Conservation (phyloP, 2,329 filamentous ascomycete genomes). For the Pestalotiopsis sp. region DNA sequence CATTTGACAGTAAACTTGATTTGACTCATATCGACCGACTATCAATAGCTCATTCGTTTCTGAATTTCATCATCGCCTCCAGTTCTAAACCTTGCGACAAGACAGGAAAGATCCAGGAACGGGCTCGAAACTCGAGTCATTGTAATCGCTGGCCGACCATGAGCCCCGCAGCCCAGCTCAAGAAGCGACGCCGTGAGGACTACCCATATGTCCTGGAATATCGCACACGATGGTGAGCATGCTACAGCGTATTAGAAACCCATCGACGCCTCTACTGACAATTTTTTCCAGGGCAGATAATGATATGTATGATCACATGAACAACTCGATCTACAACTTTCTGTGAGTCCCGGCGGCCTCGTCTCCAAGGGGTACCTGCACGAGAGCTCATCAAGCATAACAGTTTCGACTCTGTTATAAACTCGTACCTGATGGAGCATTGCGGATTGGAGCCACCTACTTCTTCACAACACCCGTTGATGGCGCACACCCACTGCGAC, state of each 20-base stretch:
- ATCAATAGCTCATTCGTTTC: too few relatives aligned
- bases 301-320: conserved; percentile 94
- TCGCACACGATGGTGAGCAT: conserved; percentile 76
- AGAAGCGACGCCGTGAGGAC: conserved; percentile 67
- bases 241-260: conserved; percentile 13
- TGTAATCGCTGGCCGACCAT: conserved; percentile 24
- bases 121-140: not conserved
- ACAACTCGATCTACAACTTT: conserved; percentile 86
- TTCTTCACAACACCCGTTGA: conserved; percentile 76
- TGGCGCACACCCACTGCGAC: conserved; percentile 83
- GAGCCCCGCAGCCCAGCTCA: conserved; percentile 46
- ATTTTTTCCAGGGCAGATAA: conserved; percentile 73
- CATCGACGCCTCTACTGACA: conserved; percentile 14
- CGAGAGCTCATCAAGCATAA: conserved; percentile 10
- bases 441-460: conserved; percentile 73
- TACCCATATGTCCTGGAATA: conserved; percentile 83
- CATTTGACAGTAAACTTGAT: too few relatives aligned
- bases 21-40: too few relatives aligned
- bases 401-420: conserved; percentile 87
- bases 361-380: not conserved
- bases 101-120: not conserved
- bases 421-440: conserved; percentile 81
- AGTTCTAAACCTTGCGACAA: not conserved
- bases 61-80: not conserved
- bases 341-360: conserved; percentile 50